Evolutionary conservation across 805 yeast species (phyloP).

Genomic region (Ogataea kodamae): DNA sequence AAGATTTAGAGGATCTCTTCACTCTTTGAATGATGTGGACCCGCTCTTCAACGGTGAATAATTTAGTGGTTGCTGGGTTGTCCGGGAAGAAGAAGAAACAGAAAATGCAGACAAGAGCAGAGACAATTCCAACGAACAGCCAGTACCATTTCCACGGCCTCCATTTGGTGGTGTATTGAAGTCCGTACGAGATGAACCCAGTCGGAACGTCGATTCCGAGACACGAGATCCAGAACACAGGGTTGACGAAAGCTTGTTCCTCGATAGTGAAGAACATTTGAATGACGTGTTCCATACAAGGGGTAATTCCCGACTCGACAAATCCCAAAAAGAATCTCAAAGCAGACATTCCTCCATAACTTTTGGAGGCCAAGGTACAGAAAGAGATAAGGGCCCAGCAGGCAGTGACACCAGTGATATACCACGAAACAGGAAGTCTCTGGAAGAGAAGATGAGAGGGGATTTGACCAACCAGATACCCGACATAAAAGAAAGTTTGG

Average conservation of each 20-base stretch:
- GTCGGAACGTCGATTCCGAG: slow-evolving; percentile 41
- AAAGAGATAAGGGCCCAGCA: slow-evolving; percentile 8
- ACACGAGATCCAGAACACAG: slow-evolving; percentile 48
- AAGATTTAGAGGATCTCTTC: slow-evolving; percentile 24
- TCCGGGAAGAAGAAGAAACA: slow-evolving; percentile 46
- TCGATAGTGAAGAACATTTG: slow-evolving; percentile 44
- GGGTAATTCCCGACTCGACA: slow-evolving; percentile 30
- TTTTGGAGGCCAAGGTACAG: slow-evolving; percentile 13
- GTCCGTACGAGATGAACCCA: slow-evolving; percentile 31
- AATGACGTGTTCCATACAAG: slow-evolving; percentile 19
- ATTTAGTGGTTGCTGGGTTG: slow-evolving; percentile 51
- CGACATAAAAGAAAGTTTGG: slow-evolving; percentile 46
- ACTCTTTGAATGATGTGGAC: slow-evolving; percentile 32
- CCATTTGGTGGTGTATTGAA: slow-evolving; percentile 14
- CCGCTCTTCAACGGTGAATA: slow-evolving; percentile 38
- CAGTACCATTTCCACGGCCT: slow-evolving; percentile 45
- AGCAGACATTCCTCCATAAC: slow-evolving; percentile 33
- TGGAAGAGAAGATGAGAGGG: slow-evolving; percentile 44
- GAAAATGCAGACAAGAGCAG: slow-evolving; percentile 37
- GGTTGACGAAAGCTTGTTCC: slow-evolving; percentile 43
- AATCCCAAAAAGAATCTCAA: slow-evolving; percentile 37
- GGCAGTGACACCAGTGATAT: slow-evolving; percentile 6
- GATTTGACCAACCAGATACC: slow-evolving; percentile 43
- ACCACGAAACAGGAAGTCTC: slow-evolving; percentile 26
- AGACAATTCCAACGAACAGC: slow-evolving; percentile 50